Percentiles rank a stretch among this genome's conserved stretches.
Evolutionary conservation across 2,329 filamentous ascomycete species (phyloP).

Genomic region (Fusarium setosum): DNA sequence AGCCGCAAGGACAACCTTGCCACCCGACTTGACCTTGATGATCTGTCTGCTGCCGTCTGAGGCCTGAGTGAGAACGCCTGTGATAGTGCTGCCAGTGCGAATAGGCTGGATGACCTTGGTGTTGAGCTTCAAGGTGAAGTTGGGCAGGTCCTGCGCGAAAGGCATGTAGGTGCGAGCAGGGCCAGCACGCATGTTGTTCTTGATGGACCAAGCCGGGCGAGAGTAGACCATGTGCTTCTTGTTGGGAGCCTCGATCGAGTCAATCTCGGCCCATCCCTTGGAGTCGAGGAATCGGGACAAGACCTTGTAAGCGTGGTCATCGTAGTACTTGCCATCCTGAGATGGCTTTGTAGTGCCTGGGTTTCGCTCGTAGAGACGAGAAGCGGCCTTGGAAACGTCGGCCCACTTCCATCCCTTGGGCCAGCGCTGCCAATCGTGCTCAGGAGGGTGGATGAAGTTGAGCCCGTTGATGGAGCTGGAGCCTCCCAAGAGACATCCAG

Average conservation of each 20-base stretch:
- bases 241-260: conserved; percentile 70
- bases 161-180: conserved; percentile 79
- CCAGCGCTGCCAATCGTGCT: conserved; percentile 42
- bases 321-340: conserved; percentile 73
- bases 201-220: conserved; percentile 76
- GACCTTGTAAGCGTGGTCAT: conserved; percentile 72
- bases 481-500: conserved; percentile 40
- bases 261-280: conserved; percentile 72
- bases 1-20: conserved; percentile 70
- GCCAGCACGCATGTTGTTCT: conserved; percentile 73
- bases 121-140: conserved; percentile 75
- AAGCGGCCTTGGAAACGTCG: conserved; percentile 37
- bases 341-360: conserved; percentile 76
- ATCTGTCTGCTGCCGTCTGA: conserved; percentile 57
- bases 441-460: conserved; percentile 42
- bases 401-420: conserved; percentile 37
- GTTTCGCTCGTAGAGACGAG: conserved; percentile 41
- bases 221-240: conserved; percentile 75
- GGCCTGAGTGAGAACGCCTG: conserved; percentile 70
- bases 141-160: conserved; percentile 65
- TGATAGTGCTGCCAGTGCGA: conserved; percentile 69
- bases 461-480: conserved; percentile 43
- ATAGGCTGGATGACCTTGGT: conserved; percentile 74
- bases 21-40: conserved; percentile 40
- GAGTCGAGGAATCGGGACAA: conserved; percentile 67